Conservation (phyloP, 805 yeast genomes). For the Wickerhamiella sorbophila region DNA sequence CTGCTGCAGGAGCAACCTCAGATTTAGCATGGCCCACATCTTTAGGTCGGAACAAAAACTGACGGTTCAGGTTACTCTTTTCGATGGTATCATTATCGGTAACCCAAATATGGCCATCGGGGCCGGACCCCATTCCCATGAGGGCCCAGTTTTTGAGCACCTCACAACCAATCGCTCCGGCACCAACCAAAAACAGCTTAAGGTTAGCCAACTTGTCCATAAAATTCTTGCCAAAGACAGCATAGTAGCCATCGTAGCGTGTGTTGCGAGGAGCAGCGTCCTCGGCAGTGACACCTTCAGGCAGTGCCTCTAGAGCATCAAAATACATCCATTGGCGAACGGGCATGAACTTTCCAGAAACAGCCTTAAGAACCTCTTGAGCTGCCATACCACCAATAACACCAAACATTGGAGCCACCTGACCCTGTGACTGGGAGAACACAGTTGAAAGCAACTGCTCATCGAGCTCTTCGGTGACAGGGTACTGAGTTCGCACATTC, state of each 20-base stretch:
- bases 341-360: conserved; percentile 92
- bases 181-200: conserved; percentile 83
- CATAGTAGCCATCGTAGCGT: conserved; percentile 90
- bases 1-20: conserved; percentile 81
- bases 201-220: conserved; percentile 62
- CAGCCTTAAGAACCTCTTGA: conserved; percentile 90
- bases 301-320: conserved; percentile 80
- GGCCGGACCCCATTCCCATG: conserved; percentile 89
- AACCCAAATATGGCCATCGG: conserved; percentile 65
- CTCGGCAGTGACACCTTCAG: conserved; percentile 42
- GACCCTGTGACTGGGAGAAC: conserved; percentile 80
- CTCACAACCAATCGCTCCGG: conserved; percentile 99
- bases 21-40: conserved; percentile 90
- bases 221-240: conserved; percentile 74
- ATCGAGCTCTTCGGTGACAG: conserved; percentile 44
- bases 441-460: conserved; percentile 54
- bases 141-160: conserved; percentile 97
- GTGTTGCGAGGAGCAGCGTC: conserved; percentile 62
- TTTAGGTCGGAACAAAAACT: conserved; percentile 82
- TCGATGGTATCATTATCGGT: conserved; percentile 95
- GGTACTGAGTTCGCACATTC: conserved; percentile 44
- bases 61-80: conserved; percentile 90
- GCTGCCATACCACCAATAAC: conserved; percentile 90
- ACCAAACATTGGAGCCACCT: conserved; percentile 77
- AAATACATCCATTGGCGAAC: conserved; percentile 83